These are phyloP conservation scores for Claviceps maximensis DNA, from an alignment of 2,329 filamentous ascomycete genomes.

Conservation along the genomic window DNA sequence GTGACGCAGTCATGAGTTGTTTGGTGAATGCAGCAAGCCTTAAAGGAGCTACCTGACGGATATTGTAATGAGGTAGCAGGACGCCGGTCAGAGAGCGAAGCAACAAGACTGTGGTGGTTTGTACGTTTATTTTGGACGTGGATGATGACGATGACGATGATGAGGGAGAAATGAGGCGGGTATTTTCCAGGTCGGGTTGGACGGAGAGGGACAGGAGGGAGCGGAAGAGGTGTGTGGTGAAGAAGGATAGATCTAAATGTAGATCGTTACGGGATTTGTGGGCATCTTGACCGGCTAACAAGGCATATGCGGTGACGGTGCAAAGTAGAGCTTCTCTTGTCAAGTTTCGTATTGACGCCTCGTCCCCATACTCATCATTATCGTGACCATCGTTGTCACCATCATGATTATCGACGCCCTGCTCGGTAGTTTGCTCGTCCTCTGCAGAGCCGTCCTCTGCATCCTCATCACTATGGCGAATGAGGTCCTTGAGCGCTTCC, in stretches of 20 bases:
- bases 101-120: conserved; percentile 86
- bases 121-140: conserved; percentile 68
- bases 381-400: not conserved
- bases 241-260: conserved; percentile 86
- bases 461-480: conserved; percentile 56
- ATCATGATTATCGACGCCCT: conserved; percentile 12
- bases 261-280: conserved; percentile 70
- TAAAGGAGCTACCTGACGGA: conserved; percentile 64
- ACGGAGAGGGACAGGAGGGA: conserved; percentile 66
- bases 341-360: conserved; percentile 48
- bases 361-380: conserved; percentile 23
- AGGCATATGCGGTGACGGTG: conserved; percentile 91
- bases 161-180: conserved; percentile 27
- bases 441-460: conserved; percentile 30
- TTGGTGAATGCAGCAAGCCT: conserved; percentile 89
- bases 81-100: conserved; percentile 74
- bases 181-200: conserved; percentile 76
- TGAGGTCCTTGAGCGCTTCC: conserved; percentile 86
- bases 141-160: conserved; percentile 25
- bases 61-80: conserved; percentile 61
- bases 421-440: conserved; percentile 25
- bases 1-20: conserved; percentile 65
- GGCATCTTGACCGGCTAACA: conserved; percentile 86
- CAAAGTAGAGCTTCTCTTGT: conserved; percentile 84
- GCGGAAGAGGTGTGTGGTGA: conserved; percentile 86